These are phyloP conservation scores for Tricholoma terreum DNA, from an alignment of 768 basidiomycete genomes.

Conservation along the genomic window DNA sequence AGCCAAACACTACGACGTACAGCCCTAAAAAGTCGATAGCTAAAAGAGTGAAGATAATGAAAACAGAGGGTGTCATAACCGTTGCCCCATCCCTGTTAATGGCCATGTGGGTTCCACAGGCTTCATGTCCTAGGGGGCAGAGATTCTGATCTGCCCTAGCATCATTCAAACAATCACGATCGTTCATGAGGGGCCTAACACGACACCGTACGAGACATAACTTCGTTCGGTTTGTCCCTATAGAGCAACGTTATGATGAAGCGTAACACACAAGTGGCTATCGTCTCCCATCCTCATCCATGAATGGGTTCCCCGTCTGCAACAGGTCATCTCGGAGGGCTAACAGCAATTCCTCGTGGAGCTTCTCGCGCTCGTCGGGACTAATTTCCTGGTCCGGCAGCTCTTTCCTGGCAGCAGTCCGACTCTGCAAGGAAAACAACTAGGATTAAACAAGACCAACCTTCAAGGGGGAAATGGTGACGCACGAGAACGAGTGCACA, in stretches of 20 bases:
- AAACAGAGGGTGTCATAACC: constrained; percentile 6
- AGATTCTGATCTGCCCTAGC: constrained; percentile 79
- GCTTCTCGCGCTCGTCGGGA: constrained; percentile 83
- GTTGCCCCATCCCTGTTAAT: constrained; percentile 2
- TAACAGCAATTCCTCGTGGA: constrained; percentile 93
- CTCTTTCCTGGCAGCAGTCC: constrained; percentile 89
- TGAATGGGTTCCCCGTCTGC: constrained; percentile 78
- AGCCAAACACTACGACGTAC: not conserved
- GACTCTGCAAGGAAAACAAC: constrained; percentile 62
- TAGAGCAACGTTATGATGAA: constrained; percentile 1
- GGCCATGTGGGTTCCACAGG: constrained; percentile 21
- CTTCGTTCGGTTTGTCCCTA: constrained; percentile 86
- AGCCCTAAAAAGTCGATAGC: not conserved
- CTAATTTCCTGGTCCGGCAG: constrained; percentile 73
- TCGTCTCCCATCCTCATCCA: constrained; percentile 80
- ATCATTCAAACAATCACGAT: constrained; percentile 68
- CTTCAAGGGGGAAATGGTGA: constrained; percentile 12
- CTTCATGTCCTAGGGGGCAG: constrained; percentile 69
- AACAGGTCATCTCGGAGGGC: constrained; percentile 87
- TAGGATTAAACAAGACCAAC: not conserved
- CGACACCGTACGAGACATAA: constrained; percentile 77
- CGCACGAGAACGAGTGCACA: constrained; percentile 82
- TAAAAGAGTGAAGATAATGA: not conserved
- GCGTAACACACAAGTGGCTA: constrained; percentile 63
- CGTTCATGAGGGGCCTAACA: constrained; percentile 73